A percentile compares a stretch with the other conserved stretches of the same genome.
phyloP scores from a whole-genome alignment of 1,284 basidiomycete genomes.

The Bjerkandera adusta region DNA sequence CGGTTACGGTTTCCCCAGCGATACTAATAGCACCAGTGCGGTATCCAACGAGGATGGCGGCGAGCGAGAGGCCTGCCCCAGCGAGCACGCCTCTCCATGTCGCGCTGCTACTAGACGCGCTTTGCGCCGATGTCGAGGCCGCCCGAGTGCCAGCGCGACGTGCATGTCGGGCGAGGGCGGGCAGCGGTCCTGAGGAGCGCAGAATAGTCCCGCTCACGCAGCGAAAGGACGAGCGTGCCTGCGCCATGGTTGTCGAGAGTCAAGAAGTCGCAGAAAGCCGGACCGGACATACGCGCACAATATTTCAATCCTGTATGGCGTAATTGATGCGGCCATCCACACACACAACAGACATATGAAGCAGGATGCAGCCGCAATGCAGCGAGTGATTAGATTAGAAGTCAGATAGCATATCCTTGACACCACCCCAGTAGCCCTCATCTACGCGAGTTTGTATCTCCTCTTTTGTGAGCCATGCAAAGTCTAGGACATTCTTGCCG shows the following conservation, averaged over 20 bases:
- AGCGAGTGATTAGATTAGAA: slow-evolving; percentile 43
- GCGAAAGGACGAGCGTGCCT: no score
- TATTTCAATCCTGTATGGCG: no score
- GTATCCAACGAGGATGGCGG: slow-evolving; percentile 12
- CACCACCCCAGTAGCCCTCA: slow-evolving; percentile 68
- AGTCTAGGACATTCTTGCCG: slow-evolving; percentile 58
- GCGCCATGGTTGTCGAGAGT: no score
- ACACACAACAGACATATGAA: no score
- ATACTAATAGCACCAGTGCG: slow-evolving; percentile 9
- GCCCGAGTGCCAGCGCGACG: slow-evolving; percentile 53
- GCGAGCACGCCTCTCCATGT: slow-evolving; percentile 11
- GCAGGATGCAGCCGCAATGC: no score
- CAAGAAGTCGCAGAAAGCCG: no score
- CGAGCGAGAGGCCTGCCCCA: slow-evolving; percentile 13
- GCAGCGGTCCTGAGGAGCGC: no score
- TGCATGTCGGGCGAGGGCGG: no score
- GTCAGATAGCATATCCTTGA: slow-evolving; percentile 81
- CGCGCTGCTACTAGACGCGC: not conserved
- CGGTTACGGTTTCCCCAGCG: slow-evolving; percentile 3
- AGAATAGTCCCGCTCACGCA: no score
- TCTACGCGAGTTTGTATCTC: slow-evolving; percentile 72
- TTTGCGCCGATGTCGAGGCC: slow-evolving; percentile 49
- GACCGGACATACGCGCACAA: no score
- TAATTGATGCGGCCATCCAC: no score
- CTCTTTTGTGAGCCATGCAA: slow-evolving; percentile 89